Conservation (phyloP, 2,329 filamentous ascomycete genomes). For the Ceratocystis cubensis region DNA sequence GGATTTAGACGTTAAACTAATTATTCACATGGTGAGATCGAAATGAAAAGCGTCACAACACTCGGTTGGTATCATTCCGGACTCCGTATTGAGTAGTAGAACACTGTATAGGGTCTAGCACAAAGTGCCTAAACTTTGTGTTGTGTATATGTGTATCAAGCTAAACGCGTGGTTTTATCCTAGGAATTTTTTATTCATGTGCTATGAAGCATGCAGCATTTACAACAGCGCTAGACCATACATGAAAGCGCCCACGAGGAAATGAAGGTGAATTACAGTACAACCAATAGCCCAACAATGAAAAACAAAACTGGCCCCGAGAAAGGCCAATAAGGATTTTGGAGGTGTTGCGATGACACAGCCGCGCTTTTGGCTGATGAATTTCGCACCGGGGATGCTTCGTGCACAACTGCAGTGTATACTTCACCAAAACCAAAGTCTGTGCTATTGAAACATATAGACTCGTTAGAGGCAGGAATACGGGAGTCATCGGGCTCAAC, state of each 20-base stretch:
- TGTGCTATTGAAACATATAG: constrained; percentile 66
- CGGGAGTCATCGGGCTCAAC: constrained; percentile 37
- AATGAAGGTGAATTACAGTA: neutral
- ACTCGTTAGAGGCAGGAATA: constrained; percentile 33
- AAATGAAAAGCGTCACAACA: too few species aligned
- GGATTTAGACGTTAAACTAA: too few species aligned
- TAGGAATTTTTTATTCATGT: neutral
- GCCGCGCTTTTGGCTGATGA: constrained; percentile 5
- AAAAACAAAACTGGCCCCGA: neutral
- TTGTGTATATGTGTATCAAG: neutral
- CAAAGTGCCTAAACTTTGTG: neutral
- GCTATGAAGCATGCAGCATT: neutral
- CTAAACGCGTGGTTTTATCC: neutral
- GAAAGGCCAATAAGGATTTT: neutral
- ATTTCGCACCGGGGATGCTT: constrained; percentile 17
- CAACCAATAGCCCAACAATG: neutral
- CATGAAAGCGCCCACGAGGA: neutral
- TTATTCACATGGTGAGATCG: too few species aligned
- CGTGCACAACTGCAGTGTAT: constrained; percentile 32
- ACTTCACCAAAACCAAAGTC: constrained; percentile 56
- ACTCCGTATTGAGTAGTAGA: too few species aligned
- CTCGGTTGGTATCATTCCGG: too few species aligned
- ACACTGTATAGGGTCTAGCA: too few species aligned
- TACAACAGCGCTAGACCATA: neutral
- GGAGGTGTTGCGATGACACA: neutral